These are phyloP conservation scores for Alternaria sp. DNA, from an alignment of 2,329 filamentous ascomycete genomes.

Conservation along the genomic window DNA sequence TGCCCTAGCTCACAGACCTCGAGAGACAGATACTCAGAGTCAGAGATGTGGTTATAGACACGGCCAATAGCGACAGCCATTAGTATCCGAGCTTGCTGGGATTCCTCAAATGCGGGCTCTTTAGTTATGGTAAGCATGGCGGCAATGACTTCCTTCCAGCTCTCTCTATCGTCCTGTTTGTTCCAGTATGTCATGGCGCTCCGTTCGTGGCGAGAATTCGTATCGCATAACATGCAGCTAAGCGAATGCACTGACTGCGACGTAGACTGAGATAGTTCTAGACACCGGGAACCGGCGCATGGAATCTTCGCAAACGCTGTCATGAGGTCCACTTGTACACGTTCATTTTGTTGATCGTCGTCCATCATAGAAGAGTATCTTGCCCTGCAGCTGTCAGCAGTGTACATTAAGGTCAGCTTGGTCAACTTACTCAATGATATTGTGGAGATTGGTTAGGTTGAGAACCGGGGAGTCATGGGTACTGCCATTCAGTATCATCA, in stretches of 20 bases:
- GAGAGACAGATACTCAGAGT: slow-evolving; percentile 68
- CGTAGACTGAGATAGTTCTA: slow-evolving; percentile 11
- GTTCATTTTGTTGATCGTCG: slow-evolving; percentile 21
- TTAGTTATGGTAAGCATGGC: slow-evolving; percentile 39
- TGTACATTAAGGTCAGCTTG: too few species aligned
- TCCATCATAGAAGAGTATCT: slow-evolving; percentile 29
- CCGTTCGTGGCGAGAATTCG: not conserved
- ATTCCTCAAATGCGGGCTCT: slow-evolving; percentile 37
- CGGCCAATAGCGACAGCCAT: slow-evolving; percentile 62
- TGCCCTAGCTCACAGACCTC: slow-evolving; percentile 73
- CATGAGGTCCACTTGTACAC: slow-evolving; percentile 32
- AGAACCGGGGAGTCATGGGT: slow-evolving; percentile 27
- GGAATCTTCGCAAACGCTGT: slow-evolving; percentile 39
- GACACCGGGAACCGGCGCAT: slow-evolving; percentile 40
- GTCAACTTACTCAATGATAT: slow-evolving; percentile 34
- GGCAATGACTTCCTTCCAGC: slow-evolving; percentile 44
- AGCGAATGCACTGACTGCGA: slow-evolving; percentile 19
- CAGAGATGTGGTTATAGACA: slow-evolving; percentile 70
- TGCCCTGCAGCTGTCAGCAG: slow-evolving; percentile 27
- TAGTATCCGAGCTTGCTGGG: slow-evolving; percentile 36
- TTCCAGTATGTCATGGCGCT: slow-evolving; percentile 33
- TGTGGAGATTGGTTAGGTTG: slow-evolving; percentile 30
- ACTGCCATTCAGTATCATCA: slow-evolving; percentile 32
- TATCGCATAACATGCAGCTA: slow-evolving; percentile 38
- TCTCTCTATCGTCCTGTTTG: slow-evolving; percentile 18